Conservation (phyloP, 2,329 filamentous ascomycete genomes). For the Pyricularia sp. region DNA sequence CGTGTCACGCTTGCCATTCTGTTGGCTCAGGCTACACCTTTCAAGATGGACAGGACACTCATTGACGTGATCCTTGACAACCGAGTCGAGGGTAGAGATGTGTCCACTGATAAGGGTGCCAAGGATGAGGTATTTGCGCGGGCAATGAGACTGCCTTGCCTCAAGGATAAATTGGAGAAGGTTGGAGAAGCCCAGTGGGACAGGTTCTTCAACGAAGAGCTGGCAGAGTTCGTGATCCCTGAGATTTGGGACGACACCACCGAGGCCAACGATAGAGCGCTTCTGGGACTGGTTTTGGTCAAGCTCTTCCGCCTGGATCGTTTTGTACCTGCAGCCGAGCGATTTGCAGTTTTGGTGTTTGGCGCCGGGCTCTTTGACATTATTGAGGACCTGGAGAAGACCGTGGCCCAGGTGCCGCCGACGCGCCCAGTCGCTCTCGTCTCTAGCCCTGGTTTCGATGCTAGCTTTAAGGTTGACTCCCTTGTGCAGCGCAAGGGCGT, state of each 20-base stretch:
- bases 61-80: constrained; percentile 82
- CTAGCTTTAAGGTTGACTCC: constrained; percentile 96
- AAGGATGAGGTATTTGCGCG: constrained; percentile 60
- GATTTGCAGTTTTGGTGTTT: constrained; percentile 82
- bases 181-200: constrained; percentile 62
- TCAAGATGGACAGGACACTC: constrained; percentile 83
- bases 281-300: constrained; percentile 78
- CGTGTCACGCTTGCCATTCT: constrained; percentile 91
- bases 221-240: constrained; percentile 78
- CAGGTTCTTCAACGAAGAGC: constrained; percentile 73
- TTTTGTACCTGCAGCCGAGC: constrained; percentile 85
- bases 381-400: constrained; percentile 75
- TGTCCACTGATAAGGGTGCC: constrained; percentile 55
- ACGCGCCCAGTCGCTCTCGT: constrained; percentile 83
- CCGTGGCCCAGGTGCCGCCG: constrained; percentile 75
- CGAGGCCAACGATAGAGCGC: constrained; percentile 61
- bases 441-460: constrained; percentile 94
- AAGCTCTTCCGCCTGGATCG: constrained; percentile 94
- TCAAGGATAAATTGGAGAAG: constrained; percentile 63
- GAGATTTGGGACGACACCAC: constrained; percentile 59
- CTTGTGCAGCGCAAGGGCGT: constrained; percentile 77
- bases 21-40: constrained; percentile 90
- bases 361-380: constrained; percentile 74
- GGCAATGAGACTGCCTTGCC: constrained; percentile 58
- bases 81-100: constrained; percentile 63